Percentiles rank a stretch among this genome's conserved stretches.
These are phyloP conservation scores for Lepidium didymum DNA, from an alignment of 345 rosid species.

Conservation along the genomic window DNA sequence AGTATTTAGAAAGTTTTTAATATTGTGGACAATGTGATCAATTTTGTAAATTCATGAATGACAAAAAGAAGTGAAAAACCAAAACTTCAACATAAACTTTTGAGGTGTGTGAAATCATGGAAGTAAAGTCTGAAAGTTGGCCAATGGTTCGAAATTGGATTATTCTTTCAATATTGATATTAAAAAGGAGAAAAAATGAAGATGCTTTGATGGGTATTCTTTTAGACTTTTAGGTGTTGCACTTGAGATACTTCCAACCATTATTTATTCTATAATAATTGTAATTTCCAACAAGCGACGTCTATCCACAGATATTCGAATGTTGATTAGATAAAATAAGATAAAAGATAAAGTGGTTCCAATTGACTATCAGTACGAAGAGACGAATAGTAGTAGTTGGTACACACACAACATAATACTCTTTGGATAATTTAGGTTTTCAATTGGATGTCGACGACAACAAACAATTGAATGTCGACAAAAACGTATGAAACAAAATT, in stretches of 20 bases:
- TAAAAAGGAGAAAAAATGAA: too few relatives aligned
- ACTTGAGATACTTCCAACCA: conserved; percentile 1
- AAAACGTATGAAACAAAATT: not conserved
- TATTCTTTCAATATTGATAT: too few relatives aligned
- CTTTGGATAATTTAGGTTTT: not conserved
- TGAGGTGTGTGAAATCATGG: too few relatives aligned
- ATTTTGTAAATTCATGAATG: too few relatives aligned
- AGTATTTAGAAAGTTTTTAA: too few relatives aligned
- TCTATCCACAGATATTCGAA: not conserved
- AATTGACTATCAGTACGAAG: not conserved
- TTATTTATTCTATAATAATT: not conserved
- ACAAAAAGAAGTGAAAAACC: too few relatives aligned
- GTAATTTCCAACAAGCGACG: not conserved
- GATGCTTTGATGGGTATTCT: conserved; percentile 16
- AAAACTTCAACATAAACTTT: too few relatives aligned
- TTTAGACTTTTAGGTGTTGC: conserved; percentile 9
- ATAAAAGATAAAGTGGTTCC: not conserved
- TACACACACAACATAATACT: too few relatives aligned
- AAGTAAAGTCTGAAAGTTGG: too few relatives aligned
- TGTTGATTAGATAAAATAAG: not conserved
- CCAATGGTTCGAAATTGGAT: too few relatives aligned
- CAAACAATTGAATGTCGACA: not conserved
- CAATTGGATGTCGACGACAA: not conserved
- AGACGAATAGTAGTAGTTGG: not conserved
- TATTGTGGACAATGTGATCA: too few relatives aligned